Base-by-base conservation (phyloP, 139 green algal genomes). In the Helicosporidium sp. region DNA sequence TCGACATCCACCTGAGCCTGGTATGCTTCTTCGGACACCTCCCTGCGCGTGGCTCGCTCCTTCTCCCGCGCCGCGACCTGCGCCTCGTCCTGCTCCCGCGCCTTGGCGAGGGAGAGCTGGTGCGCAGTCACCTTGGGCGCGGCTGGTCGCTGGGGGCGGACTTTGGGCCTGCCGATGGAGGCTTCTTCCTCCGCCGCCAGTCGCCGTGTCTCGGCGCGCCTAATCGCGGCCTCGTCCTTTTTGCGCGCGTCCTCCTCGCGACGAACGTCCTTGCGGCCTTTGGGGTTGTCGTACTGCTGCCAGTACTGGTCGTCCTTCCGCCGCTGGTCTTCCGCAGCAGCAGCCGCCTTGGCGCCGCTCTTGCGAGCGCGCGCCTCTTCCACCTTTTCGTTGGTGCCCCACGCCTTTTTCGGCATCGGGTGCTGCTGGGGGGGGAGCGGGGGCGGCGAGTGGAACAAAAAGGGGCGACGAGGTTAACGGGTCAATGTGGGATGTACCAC, bases 171-270 rank as follows among this genome's bases (percentile, higher is more conserved):
- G 26, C 26, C 45, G 36, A 76, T 12, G 8, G 58, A 52, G 16
- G 60, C 67, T 29, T 77, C 61, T 56, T 82, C 73, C 39, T 64
- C 60, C 16, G 67, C 68, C 23, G 57, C 45, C 27, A 79, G 52
- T 22, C 54, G 50, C 60, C 74, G 76, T 13, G 59, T 42, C 59
- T 83, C 74, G 3, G 57, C 59, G 46, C 72, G 76, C 35, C 63
- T 62, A 1, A 52, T 55, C 0, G 52, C 45, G 1, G 51, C 44
- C 47, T 83, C 74, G 10, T 31, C 41, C 2, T 39, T 39, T 48
- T 72, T 68, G 15, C 43, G 43, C 37, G 71, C 66, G 34, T 76
- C 61, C 7, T 74, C 62, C 25, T 79, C 68, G 19, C 57, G 46
- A 46, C 76, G 76, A 24, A 54, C 54, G 40, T 73, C 47, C 5